phyloP scores from a whole-genome alignment of 768 basidiomycete genomes.

The Exidia glandulosa region DNA sequence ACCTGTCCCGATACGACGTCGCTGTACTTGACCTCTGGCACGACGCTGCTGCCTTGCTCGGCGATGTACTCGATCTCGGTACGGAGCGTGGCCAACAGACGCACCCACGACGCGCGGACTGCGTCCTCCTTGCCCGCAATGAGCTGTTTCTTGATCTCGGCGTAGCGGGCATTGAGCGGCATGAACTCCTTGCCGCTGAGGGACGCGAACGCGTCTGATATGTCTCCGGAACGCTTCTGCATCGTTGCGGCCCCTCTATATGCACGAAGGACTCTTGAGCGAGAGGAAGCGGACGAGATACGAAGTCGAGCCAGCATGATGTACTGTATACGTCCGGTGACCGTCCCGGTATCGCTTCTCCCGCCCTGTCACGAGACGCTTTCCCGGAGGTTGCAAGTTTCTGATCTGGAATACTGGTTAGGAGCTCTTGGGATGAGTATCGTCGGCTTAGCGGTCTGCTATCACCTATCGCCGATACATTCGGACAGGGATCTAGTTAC shows the following conservation, averaged over 20 bases:
- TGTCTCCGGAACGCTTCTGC: slow-evolving; percentile 25
- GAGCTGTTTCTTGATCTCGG: slow-evolving; percentile 45
- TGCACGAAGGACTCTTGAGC: no score
- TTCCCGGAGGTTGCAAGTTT: no score
- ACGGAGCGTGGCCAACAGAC: slow-evolving; percentile 41
- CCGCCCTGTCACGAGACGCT: no score
- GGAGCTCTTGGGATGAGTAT: no score
- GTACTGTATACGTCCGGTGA: no score
- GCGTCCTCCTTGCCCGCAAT: slow-evolving; percentile 25
- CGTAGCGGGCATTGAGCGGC: slow-evolving; percentile 45
- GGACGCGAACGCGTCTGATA: slow-evolving; percentile 37
- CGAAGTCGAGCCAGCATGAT: no score
- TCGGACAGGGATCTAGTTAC: no score
- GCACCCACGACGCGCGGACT: slow-evolving; percentile 41
- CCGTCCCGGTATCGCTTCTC: no score
- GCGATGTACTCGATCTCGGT: slow-evolving; percentile 36
- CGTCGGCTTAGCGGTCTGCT: no score
- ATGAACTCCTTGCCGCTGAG: slow-evolving; percentile 26
- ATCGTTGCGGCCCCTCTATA: background rate
- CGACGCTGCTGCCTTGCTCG: slow-evolving; percentile 35
- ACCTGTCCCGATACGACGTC: slow-evolving; percentile 34
- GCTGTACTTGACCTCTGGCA: slow-evolving; percentile 38
- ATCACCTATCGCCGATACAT: no score
- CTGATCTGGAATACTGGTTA: no score
- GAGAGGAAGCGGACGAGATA: no score